Evolutionary conservation across 495 filamentous ascomycete genomes (phyloP), one percentile per base, ranked within the genome.

Genomic region (Aspergillus hancockii): DNA sequence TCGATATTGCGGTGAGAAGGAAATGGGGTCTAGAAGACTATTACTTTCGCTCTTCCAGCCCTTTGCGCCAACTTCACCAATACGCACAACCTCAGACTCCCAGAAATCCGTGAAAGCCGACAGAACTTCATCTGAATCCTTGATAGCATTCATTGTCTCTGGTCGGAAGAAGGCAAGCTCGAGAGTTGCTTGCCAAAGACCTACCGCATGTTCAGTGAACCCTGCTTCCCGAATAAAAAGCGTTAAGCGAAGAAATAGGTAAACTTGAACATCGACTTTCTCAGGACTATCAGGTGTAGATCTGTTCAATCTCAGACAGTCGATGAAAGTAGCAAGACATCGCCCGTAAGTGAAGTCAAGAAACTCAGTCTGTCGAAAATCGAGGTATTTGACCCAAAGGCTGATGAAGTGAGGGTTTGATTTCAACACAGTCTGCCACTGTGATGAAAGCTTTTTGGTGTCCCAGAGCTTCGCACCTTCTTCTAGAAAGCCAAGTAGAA

Each of bases 101-200:
- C 94, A 98, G 62, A 92, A 97, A 9, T 82, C 77, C 28, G 79
- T 67, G 53, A 95, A 88, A n/a, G 67, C 68, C n/a, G 76, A 63
- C 0, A 83, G 60, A 13, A 67, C 53, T 8, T 60, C 43, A 8
- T 61, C 46, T 28, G 60, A 32, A 3, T 62, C 54, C 12, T 16
- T 53, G 30, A 34, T 53, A 43, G 43, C 55, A 22, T 52, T 30
- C 23, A 67, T 47, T 7, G 57, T 25, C 9, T 49, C 43, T 4
- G 87, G 87, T 18, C 72, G 74, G 52, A 85, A 84, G 56, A 90
- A 86, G 34, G 83, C 82, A 49, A 90, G 79, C 68, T 98, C 94
- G 4, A 98, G 75, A 7, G 89, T 63, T 9, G 83, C 88, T 68
- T 98, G 94, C 91, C 95, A 96, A 12, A 89, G 78, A 18, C 88